Evolutionary conservation across 495 filamentous ascomycete genomes (phyloP), one percentile per base, ranked within the genome.

Genomic region (Tuber brumale): DNA sequence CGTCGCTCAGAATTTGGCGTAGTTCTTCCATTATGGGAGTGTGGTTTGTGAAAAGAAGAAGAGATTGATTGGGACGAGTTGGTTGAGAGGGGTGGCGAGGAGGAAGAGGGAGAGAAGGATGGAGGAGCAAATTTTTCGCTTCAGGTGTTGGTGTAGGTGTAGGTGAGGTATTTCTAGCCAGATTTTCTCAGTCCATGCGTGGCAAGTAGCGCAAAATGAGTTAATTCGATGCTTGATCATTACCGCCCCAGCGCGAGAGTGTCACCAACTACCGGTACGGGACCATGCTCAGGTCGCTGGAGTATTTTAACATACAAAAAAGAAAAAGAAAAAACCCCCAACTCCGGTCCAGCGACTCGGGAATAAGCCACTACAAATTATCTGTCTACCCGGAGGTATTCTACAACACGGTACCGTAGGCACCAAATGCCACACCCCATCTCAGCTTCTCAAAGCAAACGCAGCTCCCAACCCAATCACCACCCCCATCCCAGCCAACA

Each of bases 1-100:
- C 69, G 8, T 27, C 37, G 37, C 51, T 39, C 21, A 80, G 61
- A 19, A 71, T 44, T 10, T 45, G 43, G 23, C 44, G 72, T 0
- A 80, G 45, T 23, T 70, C 8, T 10, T 80, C 76, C 78, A 80
- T 80, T 46, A 41, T 69, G 74, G 31, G 7, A n/a, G n/a, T n/a
- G 48, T 41, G 45, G 12, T 48, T 39, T 14, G 39, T 14, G 41
- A 69, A 37, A 61, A 5, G 2, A 14, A 74, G 46, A n/a, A 9
- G 51, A 8, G 14, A 66, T 37, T 0, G 72, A 57, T 41, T 35
- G n/a, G 31, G 39, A 74, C 9, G 10, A 27, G 45, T 61, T 61
- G n/a, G 45, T 61, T 41, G 42, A n/a, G 23, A 74, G 37, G 57
- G 31, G 19, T 35, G 72, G n/a, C 7, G 31, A 71, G 44, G 37